These are phyloP conservation scores for Starmera pachycereana DNA, from an alignment of 805 yeast species.

Conservation along the genomic window DNA sequence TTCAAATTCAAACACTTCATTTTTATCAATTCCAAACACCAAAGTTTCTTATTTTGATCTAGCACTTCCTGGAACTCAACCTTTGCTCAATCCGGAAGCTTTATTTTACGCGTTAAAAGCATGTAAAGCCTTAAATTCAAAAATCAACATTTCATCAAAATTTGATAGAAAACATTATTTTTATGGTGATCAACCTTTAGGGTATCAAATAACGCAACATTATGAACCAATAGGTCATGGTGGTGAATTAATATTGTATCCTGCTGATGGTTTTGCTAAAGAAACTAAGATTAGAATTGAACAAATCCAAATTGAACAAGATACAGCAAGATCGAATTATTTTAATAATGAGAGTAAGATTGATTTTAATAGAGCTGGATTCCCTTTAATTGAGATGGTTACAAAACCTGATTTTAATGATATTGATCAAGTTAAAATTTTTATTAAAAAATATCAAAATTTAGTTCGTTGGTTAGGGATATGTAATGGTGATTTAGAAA, in stretches of 20 bases:
- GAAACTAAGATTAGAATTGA: slow-evolving; percentile 47
- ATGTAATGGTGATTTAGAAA: slow-evolving; percentile 85
- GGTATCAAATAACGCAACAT: slow-evolving; percentile 92
- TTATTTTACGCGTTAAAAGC: slow-evolving; percentile 60
- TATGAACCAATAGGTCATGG: slow-evolving; percentile 66
- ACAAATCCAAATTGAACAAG: slow-evolving; percentile 91
- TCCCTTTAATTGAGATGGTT: slow-evolving; percentile 83
- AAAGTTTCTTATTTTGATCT: slow-evolving; percentile 71
- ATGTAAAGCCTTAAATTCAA: slow-evolving; percentile 57
- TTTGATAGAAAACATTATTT: slow-evolving; percentile 95
- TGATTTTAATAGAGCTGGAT: slow-evolving; percentile 78
- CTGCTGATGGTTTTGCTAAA: slow-evolving; percentile 41
- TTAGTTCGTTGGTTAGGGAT: slow-evolving; percentile 58
- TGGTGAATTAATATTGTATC: slow-evolving; percentile 45
- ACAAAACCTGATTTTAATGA: slow-evolving; percentile 78
- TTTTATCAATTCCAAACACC: slow-evolving; percentile 52
- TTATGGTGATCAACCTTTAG: slow-evolving; percentile 93
- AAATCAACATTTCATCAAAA: slow-evolving; percentile 43
- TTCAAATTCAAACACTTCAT: slow-evolving; percentile 44
- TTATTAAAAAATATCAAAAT: slow-evolving; percentile 71
- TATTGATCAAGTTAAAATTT: slow-evolving; percentile 60
- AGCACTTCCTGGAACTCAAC: slow-evolving; percentile 90
- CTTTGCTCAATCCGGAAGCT: slow-evolving; percentile 67
- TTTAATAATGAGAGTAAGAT: slow-evolving; percentile 34
- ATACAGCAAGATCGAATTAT: slow-evolving; percentile 76